phyloP scores from a whole-genome alignment of 2,329 filamentous ascomycete genomes.

The Venturia oleaginea region DNA sequence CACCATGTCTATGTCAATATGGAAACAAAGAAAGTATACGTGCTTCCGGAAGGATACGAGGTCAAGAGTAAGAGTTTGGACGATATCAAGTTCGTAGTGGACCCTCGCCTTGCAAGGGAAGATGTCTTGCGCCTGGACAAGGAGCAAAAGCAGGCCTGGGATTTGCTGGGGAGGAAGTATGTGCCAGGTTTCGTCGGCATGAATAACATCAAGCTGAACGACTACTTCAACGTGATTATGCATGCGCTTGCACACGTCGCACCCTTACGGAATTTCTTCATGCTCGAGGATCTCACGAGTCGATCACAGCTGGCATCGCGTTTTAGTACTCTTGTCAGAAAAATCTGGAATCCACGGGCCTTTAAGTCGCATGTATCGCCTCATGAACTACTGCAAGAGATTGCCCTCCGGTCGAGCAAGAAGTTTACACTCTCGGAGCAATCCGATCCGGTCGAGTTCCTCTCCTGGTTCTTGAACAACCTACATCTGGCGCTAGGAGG shows the following conservation, averaged over 20 bases:
- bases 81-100: constrained; percentile 96
- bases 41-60: constrained; percentile 93
- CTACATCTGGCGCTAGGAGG: constrained; percentile 87
- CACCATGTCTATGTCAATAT: constrained; percentile 99
- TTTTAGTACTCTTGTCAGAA: constrained; percentile 82
- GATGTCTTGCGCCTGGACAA: constrained; percentile 76
- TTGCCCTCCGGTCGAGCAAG: constrained; percentile 82
- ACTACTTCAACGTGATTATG: constrained; percentile 93
- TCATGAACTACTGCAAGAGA: constrained; percentile 92
- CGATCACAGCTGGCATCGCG: constrained; percentile 77
- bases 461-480: constrained; percentile 96
- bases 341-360: constrained; percentile 94
- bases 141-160: constrained; percentile 56
- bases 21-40: constrained; percentile 82
- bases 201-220: constrained; percentile 99
- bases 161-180: constrained; percentile 76
- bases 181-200: constrained; percentile 92
- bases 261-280: constrained; percentile 82
- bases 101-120: constrained; percentile 71
- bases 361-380: constrained; percentile 97
- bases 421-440: constrained; percentile 85
- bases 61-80: constrained; percentile 90
- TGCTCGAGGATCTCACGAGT: constrained; percentile 70
- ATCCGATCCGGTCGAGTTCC: constrained; percentile 91
- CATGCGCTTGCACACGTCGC: constrained; percentile 85